Conservation (phyloP, 2,329 filamentous ascomycete species). For the Pseudogymnoascus sp. region DNA sequence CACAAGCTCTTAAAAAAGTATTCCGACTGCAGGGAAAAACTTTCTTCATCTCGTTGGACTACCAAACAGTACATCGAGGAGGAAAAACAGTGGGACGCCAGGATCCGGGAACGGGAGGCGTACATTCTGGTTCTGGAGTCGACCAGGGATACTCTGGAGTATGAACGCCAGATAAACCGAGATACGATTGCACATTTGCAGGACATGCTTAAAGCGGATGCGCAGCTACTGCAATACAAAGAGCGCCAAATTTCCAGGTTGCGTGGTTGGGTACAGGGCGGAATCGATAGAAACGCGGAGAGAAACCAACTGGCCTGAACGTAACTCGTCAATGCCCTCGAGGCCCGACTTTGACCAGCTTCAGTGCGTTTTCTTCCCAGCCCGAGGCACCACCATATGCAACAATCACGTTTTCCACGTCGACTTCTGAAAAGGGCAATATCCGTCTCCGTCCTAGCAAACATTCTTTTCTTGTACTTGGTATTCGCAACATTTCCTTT, state of each 20-base stretch:
- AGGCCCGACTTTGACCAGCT: slow-evolving; percentile 48
- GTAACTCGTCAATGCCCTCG: slow-evolving; percentile 20
- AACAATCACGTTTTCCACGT: slow-evolving; percentile 39
- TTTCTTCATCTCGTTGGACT: neutral
- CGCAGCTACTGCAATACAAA: neutral
- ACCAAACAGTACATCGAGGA: neutral
- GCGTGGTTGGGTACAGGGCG: neutral
- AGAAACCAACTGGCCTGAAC: neutral
- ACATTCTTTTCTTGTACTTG: slow-evolving; percentile 80
- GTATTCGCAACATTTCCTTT: slow-evolving; percentile 81
- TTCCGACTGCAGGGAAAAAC: neutral
- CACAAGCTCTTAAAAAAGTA: neutral
- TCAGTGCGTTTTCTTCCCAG: slow-evolving; percentile 52
- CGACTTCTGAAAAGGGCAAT: slow-evolving; percentile 26
- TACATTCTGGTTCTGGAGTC: neutral
- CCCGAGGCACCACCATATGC: slow-evolving; percentile 50
- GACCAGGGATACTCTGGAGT: too few relatives aligned
- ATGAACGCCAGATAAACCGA: neutral
- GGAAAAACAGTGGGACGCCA: neutral
- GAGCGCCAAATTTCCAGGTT: neutral
- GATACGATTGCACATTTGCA: neutral
- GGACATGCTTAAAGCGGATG: neutral
- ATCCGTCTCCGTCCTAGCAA: slow-evolving; percentile 57
- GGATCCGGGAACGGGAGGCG: neutral
- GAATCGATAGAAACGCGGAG: neutral